These are phyloP conservation scores for Mortierella sp. DNA, from an alignment of 371 early-diverging fungal genomes.

Conservation along the genomic window DNA sequence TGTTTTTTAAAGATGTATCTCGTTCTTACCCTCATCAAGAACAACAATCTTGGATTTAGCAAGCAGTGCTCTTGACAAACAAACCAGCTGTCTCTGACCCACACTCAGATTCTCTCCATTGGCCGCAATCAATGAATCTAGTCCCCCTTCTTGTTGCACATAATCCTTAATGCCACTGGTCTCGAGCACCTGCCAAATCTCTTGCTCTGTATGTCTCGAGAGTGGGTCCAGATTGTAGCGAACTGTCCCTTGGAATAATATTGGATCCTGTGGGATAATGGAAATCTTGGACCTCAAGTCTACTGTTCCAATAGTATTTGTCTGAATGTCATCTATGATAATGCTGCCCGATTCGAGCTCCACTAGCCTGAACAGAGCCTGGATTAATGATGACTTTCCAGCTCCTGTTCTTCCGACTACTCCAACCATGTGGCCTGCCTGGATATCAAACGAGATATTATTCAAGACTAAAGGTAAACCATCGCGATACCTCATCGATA, in stretches of 20 bases:
- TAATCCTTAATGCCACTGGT: slow-evolving; percentile 76
- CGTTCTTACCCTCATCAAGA: slow-evolving; percentile 82
- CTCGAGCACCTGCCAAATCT: slow-evolving; percentile 88
- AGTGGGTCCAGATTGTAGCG: slow-evolving; percentile 89
- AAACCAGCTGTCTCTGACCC: slow-evolving; percentile 91
- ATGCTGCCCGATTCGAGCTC: slow-evolving; percentile 84
- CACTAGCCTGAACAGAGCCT: slow-evolving; percentile 91
- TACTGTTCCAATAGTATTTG: slow-evolving; percentile 78
- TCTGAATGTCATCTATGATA: slow-evolving; percentile 82
- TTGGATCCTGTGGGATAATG: slow-evolving; percentile 97
- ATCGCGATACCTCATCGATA: slow-evolving; percentile 46
- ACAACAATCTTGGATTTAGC: slow-evolving; percentile 80
- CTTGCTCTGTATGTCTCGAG: slow-evolving; percentile 73
- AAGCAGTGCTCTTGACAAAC: slow-evolving; percentile 86
- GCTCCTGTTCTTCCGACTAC: slow-evolving; percentile 94
- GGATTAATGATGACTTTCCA: slow-evolving; percentile 92
- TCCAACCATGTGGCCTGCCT: slow-evolving; percentile 85
- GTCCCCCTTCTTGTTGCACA: slow-evolving; percentile 74
- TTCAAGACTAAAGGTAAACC: slow-evolving; percentile 46
- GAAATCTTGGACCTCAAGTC: slow-evolving; percentile 84
- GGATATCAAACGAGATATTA: slow-evolving; percentile 71
- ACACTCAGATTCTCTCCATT: slow-evolving; percentile 86
- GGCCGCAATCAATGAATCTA: slow-evolving; percentile 76
- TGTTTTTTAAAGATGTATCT: slow-evolving; percentile 45
- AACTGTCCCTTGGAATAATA: slow-evolving; percentile 80